Conservation (phyloP, 257 asterid species). For the Linderniella brevidens region DNA sequence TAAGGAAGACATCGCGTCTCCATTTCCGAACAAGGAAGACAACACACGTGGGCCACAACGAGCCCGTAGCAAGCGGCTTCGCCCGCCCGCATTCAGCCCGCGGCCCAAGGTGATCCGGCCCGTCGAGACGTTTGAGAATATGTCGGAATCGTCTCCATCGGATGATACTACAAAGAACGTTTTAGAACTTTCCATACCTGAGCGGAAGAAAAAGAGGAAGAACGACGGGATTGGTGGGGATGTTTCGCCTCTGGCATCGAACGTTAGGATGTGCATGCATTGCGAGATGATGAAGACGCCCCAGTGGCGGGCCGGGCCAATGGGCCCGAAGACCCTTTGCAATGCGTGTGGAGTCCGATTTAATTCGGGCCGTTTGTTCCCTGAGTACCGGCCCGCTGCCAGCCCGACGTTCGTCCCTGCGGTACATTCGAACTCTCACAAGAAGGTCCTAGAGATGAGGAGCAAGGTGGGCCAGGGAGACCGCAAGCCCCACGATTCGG, state of each 20-base stretch:
- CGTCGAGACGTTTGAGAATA: conserved; percentile 15
- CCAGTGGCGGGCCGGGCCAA: conserved; percentile 50
- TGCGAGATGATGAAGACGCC: conserved; percentile 46
- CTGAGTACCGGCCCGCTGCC: conserved; percentile 51
- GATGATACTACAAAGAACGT: no score
- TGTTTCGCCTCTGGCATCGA: background rate
- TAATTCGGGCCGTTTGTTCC: conserved; percentile 41
- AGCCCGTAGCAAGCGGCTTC: conserved; percentile 85
- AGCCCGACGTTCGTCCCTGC: conserved; percentile 45
- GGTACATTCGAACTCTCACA: conserved; percentile 54
- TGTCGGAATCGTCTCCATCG: background rate
- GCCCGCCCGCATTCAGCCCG: conserved; percentile 17
- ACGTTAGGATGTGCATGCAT: conserved; percentile 36
- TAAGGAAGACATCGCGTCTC: conserved; percentile 28
- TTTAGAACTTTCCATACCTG: no score
- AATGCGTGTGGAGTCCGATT: conserved; percentile 54
- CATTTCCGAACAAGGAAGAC: conserved; percentile 14
- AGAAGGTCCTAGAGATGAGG: conserved; percentile 44
- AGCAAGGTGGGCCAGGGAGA: conserved; percentile 10
- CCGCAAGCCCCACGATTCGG: no score
- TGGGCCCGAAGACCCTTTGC: conserved; percentile 57
- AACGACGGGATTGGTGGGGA: no score
- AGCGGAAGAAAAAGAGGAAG: conserved; percentile 30
- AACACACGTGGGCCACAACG: conserved; percentile 53
- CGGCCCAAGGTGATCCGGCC: conserved; percentile 23